Percentiles rank a stretch among this genome's conserved stretches.
These are phyloP conservation scores for Plasmodium ovale DNA, from an alignment of 169 alveolate genomes.

Conservation along the genomic window DNA sequence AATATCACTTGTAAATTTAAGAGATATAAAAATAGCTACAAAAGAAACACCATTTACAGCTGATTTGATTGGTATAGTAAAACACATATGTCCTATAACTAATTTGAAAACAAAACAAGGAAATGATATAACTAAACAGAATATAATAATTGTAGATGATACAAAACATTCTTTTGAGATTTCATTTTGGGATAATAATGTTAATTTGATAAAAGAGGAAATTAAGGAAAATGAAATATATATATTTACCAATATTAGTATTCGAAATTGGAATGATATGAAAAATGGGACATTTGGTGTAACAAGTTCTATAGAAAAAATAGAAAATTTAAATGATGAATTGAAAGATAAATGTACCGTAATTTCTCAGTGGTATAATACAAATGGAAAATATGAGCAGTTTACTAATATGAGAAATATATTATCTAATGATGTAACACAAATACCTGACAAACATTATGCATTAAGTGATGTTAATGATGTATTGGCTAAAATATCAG, in stretches of 20 bases:
- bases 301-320: slow-evolving; percentile 77
- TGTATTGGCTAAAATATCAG: slow-evolving; percentile 69
- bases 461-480: slow-evolving; percentile 75
- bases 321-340: slow-evolving; percentile 77
- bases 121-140: slow-evolving; percentile 76
- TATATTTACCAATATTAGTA: slow-evolving; percentile 76
- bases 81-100: slow-evolving; percentile 66
- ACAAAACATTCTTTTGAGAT: slow-evolving; percentile 83
- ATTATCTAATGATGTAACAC: slow-evolving; percentile 65
- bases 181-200: slow-evolving; percentile 81
- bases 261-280: slow-evolving; percentile 85
- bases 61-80: slow-evolving; percentile 82
- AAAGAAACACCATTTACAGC: slow-evolving; percentile 79
- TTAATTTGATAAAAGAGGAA: slow-evolving; percentile 34
- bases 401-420: slow-evolving; percentile 78
- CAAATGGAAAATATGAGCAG: slow-evolving; percentile 77
- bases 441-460: slow-evolving; percentile 77
- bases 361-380: slow-evolving; percentile 81
- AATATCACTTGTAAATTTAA: slow-evolving; percentile 72
- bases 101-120: slow-evolving; percentile 78
- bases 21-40: slow-evolving; percentile 83
- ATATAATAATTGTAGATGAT: slow-evolving; percentile 80
- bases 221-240: slow-evolving; percentile 74
- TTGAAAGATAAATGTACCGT: slow-evolving; percentile 70
- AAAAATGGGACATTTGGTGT: slow-evolving; percentile 78